Evolutionary conservation across 352 stramenopile genomes (phyloP).

Genomic region (Paralagenidium karlingii): DNA sequence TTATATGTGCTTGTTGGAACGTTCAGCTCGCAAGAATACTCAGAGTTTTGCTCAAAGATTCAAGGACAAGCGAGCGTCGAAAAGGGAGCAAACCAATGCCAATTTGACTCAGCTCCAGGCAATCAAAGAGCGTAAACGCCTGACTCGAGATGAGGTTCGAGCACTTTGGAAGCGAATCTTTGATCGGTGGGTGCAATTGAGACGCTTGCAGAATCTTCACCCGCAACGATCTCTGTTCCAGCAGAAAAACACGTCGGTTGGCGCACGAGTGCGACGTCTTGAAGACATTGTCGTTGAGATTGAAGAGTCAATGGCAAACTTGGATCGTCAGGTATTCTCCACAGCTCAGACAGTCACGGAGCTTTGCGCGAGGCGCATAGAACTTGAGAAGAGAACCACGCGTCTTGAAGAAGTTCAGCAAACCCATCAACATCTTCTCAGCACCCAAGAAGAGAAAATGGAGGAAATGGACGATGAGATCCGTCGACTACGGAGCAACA

Average conservation of each 20-base stretch:
- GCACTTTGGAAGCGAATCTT: slow-evolving; percentile 35
- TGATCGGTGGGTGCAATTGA: slow-evolving; percentile 31
- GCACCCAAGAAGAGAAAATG: slow-evolving; percentile 45
- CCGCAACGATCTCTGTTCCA: slow-evolving; percentile 38
- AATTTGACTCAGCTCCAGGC: no score
- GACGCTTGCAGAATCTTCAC: slow-evolving; percentile 36
- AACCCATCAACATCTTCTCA: slow-evolving; percentile 21
- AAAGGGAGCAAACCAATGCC: no score
- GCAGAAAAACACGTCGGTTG: slow-evolving; percentile 50
- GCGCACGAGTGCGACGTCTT: slow-evolving; percentile 34
- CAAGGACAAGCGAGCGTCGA: no score
- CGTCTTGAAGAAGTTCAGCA: slow-evolving; percentile 28
- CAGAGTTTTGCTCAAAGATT: no score
- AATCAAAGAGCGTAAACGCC: no score
- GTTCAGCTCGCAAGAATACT: no score
- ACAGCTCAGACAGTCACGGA: slow-evolving; percentile 22
- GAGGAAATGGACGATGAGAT: slow-evolving; percentile 38
- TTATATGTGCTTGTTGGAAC: no score
- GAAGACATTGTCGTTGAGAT: slow-evolving; percentile 34
- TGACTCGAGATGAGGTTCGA: slow-evolving; percentile 23
- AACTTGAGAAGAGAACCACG: slow-evolving; percentile 20
- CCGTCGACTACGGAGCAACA: slow-evolving; percentile 21
- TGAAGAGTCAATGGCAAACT: slow-evolving; percentile 33
- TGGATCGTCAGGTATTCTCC: slow-evolving; percentile 22
- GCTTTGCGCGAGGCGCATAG: slow-evolving; percentile 15